Conservation (phyloP, 208 protist genomes). For the Leishmania major region DNA sequence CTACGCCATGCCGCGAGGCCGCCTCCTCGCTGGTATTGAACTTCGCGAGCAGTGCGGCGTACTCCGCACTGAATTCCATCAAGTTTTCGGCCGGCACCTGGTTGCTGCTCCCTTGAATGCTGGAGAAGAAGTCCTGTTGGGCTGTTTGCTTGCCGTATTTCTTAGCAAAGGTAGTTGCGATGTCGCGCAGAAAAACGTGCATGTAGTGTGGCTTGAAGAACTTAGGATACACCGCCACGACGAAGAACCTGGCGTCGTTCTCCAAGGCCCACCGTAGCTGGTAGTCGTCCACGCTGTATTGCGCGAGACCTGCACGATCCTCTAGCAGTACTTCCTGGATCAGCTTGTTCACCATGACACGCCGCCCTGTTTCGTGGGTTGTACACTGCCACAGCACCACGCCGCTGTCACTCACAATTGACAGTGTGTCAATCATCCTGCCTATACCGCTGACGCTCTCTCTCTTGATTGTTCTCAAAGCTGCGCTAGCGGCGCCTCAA, state of each 20-base stretch:
- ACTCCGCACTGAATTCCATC: conserved; percentile 63
- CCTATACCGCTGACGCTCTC: neutral
- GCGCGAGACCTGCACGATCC: conserved; percentile 82
- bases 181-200: conserved; percentile 79
- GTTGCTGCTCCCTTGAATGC: conserved; percentile 5
- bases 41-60: conserved; percentile 40
- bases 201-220: conserved; percentile 89
- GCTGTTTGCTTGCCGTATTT: conserved; percentile 50
- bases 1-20: conserved; percentile 28
- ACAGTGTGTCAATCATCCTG: conserved; percentile 95
- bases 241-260: conserved; percentile 94
- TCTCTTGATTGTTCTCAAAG: neutral
- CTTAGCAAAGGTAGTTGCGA: conserved; percentile 76
- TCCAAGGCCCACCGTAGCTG: conserved; percentile 92
- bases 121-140: conserved; percentile 14
- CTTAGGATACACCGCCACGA: conserved; percentile 93
- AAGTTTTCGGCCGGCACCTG: conserved; percentile 12
- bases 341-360: conserved; percentile 90
- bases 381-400: conserved; percentile 92
- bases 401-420: conserved; percentile 94
- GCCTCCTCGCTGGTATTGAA: conserved; percentile 55
- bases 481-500: neutral
- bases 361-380: conserved; percentile 52
- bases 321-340: conserved; percentile 95
- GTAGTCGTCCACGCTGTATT: conserved; percentile 78